Evolutionary conservation across 2,329 filamentous ascomycete species (phyloP).

Genomic region (Calonectria pseudoreteaudii): DNA sequence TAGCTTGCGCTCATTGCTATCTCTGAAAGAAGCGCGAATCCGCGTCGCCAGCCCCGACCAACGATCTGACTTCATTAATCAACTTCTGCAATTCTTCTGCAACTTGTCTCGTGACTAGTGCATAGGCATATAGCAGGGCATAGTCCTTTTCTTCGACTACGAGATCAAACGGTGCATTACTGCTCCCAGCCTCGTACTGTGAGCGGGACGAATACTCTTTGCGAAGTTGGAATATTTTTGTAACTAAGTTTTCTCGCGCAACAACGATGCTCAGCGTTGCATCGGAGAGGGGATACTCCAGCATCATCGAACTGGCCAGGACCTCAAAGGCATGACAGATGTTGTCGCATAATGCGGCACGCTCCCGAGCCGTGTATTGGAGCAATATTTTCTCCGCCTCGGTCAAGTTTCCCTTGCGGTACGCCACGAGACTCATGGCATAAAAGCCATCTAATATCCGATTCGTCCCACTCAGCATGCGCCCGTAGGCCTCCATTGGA

Average conservation of each 20-base stretch:
- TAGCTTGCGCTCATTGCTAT: neutral
- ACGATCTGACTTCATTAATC: constrained; percentile 58
- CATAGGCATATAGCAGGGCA: constrained; percentile 92
- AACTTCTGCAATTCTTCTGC: constrained; percentile 72
- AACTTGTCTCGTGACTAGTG: constrained; percentile 74
- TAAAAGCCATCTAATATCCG: constrained; percentile 93
- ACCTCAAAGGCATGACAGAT: constrained; percentile 91
- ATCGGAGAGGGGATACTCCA: constrained; percentile 93
- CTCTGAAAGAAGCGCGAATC: constrained; percentile 33
- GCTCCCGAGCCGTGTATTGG: constrained; percentile 81
- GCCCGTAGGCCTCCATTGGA: constrained; percentile 76
- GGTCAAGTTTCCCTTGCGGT: constrained; percentile 80
- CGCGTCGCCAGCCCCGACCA: constrained; percentile 38
- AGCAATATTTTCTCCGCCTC: constrained; percentile 85
- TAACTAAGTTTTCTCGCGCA: constrained; percentile 84
- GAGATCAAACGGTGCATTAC: constrained; percentile 18
- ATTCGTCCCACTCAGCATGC: constrained; percentile 82
- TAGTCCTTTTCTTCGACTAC: constrained; percentile 82
- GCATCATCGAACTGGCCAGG: constrained; percentile 89
- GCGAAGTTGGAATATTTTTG: constrained; percentile 88
- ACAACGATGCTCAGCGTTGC: constrained; percentile 85
- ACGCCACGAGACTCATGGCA: constrained; percentile 92
- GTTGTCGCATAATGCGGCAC: constrained; percentile 83
- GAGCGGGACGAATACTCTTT: constrained; percentile 66
- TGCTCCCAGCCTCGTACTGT: constrained; percentile 24